phyloP scores from a whole-genome alignment of 768 basidiomycete species.

The Trametes maxima region DNA sequence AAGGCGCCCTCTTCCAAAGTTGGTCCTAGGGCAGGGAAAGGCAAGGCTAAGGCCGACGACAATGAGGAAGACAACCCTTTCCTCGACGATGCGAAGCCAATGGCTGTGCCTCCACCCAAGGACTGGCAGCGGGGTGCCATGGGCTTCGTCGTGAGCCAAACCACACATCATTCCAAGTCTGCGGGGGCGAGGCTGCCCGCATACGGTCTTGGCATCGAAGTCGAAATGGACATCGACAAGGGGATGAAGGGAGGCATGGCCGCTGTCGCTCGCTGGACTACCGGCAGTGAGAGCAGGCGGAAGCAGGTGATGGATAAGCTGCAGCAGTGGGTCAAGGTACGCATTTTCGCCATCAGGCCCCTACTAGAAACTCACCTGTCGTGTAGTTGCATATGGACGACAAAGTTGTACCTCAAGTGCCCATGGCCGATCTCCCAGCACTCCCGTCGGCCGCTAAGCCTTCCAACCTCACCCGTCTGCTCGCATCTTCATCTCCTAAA shows the following conservation, averaged over 20 bases:
- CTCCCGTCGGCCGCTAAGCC: slow-evolving; percentile 55
- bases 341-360: slow-evolving; percentile 20
- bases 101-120: slow-evolving; percentile 35
- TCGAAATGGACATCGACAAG: slow-evolving; percentile 83
- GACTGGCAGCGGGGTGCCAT: slow-evolving; percentile 83
- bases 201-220: slow-evolving; percentile 86
- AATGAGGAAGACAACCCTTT: slow-evolving; percentile 46
- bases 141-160: slow-evolving; percentile 74
- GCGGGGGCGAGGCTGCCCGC: slow-evolving; percentile 71
- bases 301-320: slow-evolving; percentile 61
- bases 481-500: slow-evolving; percentile 78
- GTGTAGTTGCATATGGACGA: slow-evolving; percentile 53
- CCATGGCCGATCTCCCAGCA: slow-evolving; percentile 65
- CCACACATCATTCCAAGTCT: slow-evolving; percentile 70
- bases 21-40: slow-evolving; percentile 5
- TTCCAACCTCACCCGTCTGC: slow-evolving; percentile 67
- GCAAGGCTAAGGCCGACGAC: slow-evolving; percentile 11
- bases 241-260: slow-evolving; percentile 84
- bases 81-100: slow-evolving; percentile 45
- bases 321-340: slow-evolving; percentile 63
- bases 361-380: slow-evolving; percentile 11
- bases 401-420: slow-evolving; percentile 55
- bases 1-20: slow-evolving; percentile 38
- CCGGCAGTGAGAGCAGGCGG: slow-evolving; percentile 63
- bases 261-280: slow-evolving; percentile 86